These are phyloP conservation scores for Sporisorium iseilematis-ciliati DNA, from an alignment of 1,284 basidiomycete genomes.

Conservation along the genomic window DNA sequence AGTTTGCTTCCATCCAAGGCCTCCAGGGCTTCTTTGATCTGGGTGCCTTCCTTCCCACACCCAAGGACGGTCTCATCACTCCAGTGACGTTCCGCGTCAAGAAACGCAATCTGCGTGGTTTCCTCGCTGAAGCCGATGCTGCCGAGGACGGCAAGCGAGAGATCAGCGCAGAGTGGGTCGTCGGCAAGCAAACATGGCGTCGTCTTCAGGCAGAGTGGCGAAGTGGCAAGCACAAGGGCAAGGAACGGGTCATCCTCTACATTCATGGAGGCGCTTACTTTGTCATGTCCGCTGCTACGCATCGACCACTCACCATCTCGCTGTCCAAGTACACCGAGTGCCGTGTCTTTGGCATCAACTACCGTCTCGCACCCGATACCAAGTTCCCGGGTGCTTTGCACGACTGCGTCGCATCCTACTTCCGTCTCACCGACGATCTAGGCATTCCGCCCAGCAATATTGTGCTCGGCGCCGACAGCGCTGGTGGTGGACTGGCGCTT, in stretches of 20 bases:
- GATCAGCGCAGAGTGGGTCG: constrained; percentile 94
- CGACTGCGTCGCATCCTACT: constrained; percentile 87
- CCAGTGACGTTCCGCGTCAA: constrained; percentile 91
- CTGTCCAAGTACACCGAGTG: constrained; percentile 90
- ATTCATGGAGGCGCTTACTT: constrained; percentile 98
- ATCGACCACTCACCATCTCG: constrained; percentile 90
- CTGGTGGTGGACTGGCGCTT: constrained; percentile 87
- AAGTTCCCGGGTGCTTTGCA: constrained; percentile 93
- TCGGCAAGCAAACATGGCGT: constrained; percentile 90
- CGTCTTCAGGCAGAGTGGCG: constrained; percentile 84
- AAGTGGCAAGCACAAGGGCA: constrained; percentile 70
- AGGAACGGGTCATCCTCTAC: constrained; percentile 88
- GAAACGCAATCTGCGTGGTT: constrained; percentile 79
- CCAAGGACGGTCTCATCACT: constrained; percentile 92
- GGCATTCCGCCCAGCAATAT: constrained; percentile 80
- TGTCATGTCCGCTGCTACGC: constrained; percentile 91
- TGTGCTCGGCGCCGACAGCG: constrained; percentile 86
- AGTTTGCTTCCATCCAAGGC: constrained; percentile 82
- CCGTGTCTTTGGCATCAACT: constrained; percentile 96
- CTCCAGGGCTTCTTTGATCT: constrained; percentile 82
- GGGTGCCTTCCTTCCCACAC: constrained; percentile 84
- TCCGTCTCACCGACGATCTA: constrained; percentile 88
- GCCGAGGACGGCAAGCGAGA: constrained; percentile 80
- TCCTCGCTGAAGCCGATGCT: constrained; percentile 82
- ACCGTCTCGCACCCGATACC: constrained; percentile 93